Evolutionary conservation across 257 asterid genomes (phyloP), one percentile per base, ranked within the genome.

Genomic region (Gentiana straminea): DNA sequence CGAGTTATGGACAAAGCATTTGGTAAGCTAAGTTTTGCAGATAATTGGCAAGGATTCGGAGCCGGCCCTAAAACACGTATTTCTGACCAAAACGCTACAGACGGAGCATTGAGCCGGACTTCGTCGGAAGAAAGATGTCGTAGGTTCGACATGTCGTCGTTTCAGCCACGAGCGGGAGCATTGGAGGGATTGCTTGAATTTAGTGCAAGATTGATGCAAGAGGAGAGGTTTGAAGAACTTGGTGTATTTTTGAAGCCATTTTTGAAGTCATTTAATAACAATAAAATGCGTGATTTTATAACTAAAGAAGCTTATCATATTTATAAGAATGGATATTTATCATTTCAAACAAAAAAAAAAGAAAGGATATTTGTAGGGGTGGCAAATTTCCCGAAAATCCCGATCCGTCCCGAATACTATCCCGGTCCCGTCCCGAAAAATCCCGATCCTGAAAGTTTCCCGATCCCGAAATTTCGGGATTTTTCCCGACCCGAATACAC

Each of bases 101-200:
- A 84, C 64, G 94, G 96, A 37, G 86, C 93, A 51, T 84, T 94
- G 43, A 87, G 96, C 81, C 75, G 77, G 59, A 80, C 93, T 51
- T 87, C 96, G 52, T 84, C 94, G 51, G 94, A 80, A 70, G 73
- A 73, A 59, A 72, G 87, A 51, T 86, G 76, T 49, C 74, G 79
- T 45, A 84, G 83, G 51, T 81, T 86, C 55, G 78, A 86, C 77
- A 82, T 68, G 83, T 84, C 96, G 9, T 88, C 96, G 51, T 84
- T 77, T 73, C 70, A 79, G 63, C 94, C 84, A 57, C 73, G 94
- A 68, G 94, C 96, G 35, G 94, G 82, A 62, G 96, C 96, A 60
- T 73, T 87, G 74, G 96, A 87, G 74, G 96, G 96, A 48, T 68
- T 87, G 75, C 92, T 84, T 37, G 96, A 87, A 65, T 84, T 87